phyloP scores from a whole-genome alignment of 345 rosid genomes.

The Camelina laxa region DNA sequence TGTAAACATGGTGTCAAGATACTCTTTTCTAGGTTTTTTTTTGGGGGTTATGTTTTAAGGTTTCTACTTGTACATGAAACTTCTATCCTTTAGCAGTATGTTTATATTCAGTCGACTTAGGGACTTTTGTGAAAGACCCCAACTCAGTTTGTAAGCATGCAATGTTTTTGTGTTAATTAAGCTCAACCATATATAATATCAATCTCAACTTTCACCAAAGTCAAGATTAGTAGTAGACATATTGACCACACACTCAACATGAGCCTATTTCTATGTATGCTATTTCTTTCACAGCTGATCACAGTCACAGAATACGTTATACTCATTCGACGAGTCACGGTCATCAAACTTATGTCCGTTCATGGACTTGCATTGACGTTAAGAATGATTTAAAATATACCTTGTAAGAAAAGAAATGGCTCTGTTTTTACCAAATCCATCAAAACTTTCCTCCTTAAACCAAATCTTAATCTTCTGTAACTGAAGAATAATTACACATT shows the following conservation, averaged over 20 bases:
- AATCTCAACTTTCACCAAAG: background rate
- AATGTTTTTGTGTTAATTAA: background rate
- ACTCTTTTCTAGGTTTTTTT: background rate
- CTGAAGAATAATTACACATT: slow-evolving; percentile 37
- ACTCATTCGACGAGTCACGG: too few species aligned
- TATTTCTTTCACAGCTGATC: background rate
- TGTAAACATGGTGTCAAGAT: slow-evolving; percentile 1
- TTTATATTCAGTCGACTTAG: background rate
- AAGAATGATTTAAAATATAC: background rate
- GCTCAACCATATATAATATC: background rate
- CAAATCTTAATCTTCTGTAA: slow-evolving; percentile 27
- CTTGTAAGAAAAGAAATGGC: background rate
- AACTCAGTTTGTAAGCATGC: background rate
- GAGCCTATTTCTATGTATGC: too few species aligned
- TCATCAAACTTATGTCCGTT: too few species aligned
- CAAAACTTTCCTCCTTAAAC: slow-evolving; percentile 17
- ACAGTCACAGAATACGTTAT: background rate
- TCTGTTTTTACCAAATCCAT: background rate
- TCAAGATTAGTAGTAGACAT: background rate
- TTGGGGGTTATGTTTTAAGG: background rate
- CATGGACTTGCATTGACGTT: background rate
- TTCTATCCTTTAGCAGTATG: background rate
- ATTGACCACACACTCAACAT: too few species aligned
- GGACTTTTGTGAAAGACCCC: background rate
- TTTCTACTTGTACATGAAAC: background rate